These are phyloP conservation scores for Punctularia strigosozonata DNA, from an alignment of 768 basidiomycete species.

Conservation along the genomic window DNA sequence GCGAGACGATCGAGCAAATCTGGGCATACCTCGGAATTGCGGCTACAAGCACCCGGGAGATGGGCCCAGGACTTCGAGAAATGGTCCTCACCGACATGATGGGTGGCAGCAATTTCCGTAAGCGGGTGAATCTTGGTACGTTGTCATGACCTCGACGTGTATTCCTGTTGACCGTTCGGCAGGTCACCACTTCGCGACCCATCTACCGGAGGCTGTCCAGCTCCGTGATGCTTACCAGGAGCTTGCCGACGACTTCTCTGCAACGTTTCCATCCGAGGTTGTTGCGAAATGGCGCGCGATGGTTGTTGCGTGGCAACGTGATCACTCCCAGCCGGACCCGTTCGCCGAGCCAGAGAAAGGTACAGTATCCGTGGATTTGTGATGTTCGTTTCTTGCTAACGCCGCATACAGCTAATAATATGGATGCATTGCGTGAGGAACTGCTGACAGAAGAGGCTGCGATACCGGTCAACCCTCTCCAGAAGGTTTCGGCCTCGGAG, in stretches of 20 bases:
- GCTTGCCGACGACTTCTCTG: neutral
- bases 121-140: no score
- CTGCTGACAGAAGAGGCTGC: neutral
- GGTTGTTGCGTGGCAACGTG: neutral
- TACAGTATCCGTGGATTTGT: neutral
- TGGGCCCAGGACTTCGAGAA: constrained; percentile 6
- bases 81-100: constrained; percentile 10
- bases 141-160: no score
- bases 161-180: no score
- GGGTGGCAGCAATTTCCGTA: constrained; percentile 19
- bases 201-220: constrained; percentile 5
- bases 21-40: constrained; percentile 9
- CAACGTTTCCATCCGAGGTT: neutral
- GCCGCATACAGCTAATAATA: neutral
- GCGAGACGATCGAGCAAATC: constrained; percentile 13
- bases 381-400: neutral
- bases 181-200: no score
- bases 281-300: neutral
- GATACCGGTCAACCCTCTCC: no score
- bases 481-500: neutral
- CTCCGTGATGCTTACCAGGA: neutral
- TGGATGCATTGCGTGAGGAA: neutral
- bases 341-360: neutral
- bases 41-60: constrained; percentile 7
- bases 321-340: neutral